Conservation (phyloP, 345 rosid species). For the Pelargonium nanum region DNA sequence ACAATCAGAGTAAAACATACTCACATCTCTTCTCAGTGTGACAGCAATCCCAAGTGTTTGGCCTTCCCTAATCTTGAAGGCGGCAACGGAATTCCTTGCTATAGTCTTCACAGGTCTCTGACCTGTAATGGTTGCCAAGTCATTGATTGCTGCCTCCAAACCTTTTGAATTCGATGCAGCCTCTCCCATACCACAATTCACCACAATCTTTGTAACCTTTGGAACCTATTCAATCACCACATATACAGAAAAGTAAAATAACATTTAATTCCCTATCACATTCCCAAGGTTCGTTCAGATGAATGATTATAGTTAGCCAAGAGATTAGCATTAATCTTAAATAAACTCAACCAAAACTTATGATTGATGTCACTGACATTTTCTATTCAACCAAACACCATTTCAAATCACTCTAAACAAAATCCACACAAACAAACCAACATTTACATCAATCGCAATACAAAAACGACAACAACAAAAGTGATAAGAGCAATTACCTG, state of each 20-base stretch:
- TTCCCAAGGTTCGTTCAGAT: neutral
- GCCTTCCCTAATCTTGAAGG: constrained; percentile 89
- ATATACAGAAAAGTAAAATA: neutral
- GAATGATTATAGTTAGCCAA: neutral
- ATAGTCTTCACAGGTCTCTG: constrained; percentile 82
- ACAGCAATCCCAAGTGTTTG: constrained; percentile 84
- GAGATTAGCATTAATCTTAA: too few species aligned
- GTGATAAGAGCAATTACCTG: constrained; percentile 31
- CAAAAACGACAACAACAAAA: neutral
- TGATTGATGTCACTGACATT: too few species aligned
- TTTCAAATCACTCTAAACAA: neutral
- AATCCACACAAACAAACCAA: neutral
- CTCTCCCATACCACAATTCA: constrained; percentile 96
- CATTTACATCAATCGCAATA: constrained; percentile 1
- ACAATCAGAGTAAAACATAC: constrained; percentile 11
- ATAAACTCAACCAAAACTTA: neutral
- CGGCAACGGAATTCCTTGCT: constrained; percentile 65
- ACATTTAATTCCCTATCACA: neutral
- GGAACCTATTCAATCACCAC: constrained; percentile 45
- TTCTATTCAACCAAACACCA: too few species aligned
- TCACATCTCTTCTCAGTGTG: constrained; percentile 84
- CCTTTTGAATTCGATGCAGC: constrained; percentile 89
- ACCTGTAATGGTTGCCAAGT: constrained; percentile 72
- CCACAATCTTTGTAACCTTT: constrained; percentile 67
- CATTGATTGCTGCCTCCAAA: constrained; percentile 74